Evolutionary conservation across 192 early-diverging fungal species (phyloP).

Genomic region (Linnemannia schmuckeri): DNA sequence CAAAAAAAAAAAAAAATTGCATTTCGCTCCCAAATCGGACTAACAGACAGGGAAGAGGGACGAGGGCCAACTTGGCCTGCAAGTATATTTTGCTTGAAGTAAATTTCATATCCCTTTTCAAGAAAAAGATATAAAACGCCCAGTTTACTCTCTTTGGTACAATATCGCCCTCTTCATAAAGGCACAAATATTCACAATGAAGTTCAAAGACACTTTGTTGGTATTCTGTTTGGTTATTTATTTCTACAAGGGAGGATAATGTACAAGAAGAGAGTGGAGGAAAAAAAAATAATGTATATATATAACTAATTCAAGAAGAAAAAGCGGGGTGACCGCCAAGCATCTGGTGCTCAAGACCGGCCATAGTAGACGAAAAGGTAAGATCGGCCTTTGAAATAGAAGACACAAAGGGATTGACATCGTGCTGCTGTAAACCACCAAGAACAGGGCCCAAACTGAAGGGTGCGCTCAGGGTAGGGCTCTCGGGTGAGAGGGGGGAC

Average conservation of each 20-base stretch:
- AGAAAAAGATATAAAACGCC: too few species aligned
- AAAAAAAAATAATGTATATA: background rate
- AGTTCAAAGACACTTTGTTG: too few species aligned
- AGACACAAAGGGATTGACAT: slow-evolving; percentile 18
- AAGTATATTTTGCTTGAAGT: too few species aligned
- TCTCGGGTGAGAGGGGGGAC: slow-evolving; percentile 27
- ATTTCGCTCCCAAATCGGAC: too few species aligned
- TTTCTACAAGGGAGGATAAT: background rate
- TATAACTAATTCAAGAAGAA: background rate
- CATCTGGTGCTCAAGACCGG: slow-evolving; percentile 34
- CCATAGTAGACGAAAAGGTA: slow-evolving; percentile 18
- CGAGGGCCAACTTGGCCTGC: too few species aligned
- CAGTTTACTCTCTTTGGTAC: too few species aligned
- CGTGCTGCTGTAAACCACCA: background rate
- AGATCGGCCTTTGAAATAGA: slow-evolving; percentile 15
- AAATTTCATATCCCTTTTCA: too few species aligned
- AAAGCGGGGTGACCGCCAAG: slow-evolving; percentile 18
- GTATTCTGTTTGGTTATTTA: background rate
- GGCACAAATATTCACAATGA: too few species aligned
- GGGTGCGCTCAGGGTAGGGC: slow-evolving; percentile 15
- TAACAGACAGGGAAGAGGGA: too few species aligned
- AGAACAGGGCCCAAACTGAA: slow-evolving; percentile 5
- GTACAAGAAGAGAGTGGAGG: background rate
- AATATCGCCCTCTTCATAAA: too few species aligned
- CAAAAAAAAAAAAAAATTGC: too few species aligned